Percentiles rank a stretch among this genome's conserved stretches.
Conservation (phyloP, 2,329 filamentous ascomycete species). For the Endocalyx cinctus region DNA sequence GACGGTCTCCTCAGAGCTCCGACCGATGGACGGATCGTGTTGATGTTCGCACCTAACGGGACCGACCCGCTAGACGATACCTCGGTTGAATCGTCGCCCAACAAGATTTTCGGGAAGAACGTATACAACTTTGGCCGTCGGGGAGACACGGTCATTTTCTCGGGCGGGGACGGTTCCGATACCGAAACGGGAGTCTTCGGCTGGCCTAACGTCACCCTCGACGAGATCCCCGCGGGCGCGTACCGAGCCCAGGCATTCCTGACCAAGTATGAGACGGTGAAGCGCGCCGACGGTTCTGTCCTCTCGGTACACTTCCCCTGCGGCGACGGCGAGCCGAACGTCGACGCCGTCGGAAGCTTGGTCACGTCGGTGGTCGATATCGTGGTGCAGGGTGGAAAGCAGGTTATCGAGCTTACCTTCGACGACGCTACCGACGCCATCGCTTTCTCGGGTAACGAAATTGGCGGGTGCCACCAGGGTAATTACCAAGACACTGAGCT, state of each 20-base stretch:
- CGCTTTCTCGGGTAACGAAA: slow-evolving; percentile 11
- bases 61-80: slow-evolving; percentile 17
- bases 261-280: slow-evolving; percentile 13
- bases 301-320: slow-evolving; percentile 16
- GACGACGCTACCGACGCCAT: slow-evolving; percentile 10
- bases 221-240: slow-evolving; percentile 11
- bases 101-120: slow-evolving; percentile 18
- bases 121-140: slow-evolving; percentile 11
- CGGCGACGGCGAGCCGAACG: slow-evolving; percentile 14
- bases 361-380: slow-evolving; percentile 12
- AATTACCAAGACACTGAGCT: slow-evolving; percentile 15
- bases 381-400: slow-evolving; percentile 8
- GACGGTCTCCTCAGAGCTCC: slow-evolving; percentile 9
- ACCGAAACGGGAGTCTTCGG: slow-evolving; percentile 12
- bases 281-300: slow-evolving; percentile 13
- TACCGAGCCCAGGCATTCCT: slow-evolving; percentile 18
- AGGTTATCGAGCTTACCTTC: slow-evolving; percentile 14
- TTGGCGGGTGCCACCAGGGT: slow-evolving; percentile 15
- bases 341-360: slow-evolving; percentile 15
- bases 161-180: slow-evolving; percentile 5
- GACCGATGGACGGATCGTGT: slow-evolving; percentile 16
- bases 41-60: slow-evolving; percentile 19
- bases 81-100: slow-evolving; percentile 15
- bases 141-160: slow-evolving; percentile 9
- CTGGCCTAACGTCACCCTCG: slow-evolving; percentile 12